phyloP scores from a whole-genome alignment of 805 yeast genomes.

The Wickerhamomyces sydowiorum region DNA sequence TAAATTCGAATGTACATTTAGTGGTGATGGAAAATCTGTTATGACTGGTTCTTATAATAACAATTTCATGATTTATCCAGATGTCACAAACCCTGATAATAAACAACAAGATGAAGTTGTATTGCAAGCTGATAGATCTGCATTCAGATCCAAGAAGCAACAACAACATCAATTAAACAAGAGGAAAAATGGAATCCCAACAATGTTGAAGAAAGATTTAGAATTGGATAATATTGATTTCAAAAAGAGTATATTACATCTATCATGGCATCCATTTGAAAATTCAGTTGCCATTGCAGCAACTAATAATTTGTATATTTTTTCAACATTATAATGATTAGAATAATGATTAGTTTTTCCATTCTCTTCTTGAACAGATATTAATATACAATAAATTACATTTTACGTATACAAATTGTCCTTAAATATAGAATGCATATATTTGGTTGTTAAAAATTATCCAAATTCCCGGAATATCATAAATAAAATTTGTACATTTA shows the following conservation, averaged over 20 bases:
- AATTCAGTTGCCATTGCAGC: conserved; percentile 98
- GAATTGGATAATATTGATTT: conserved; percentile 73
- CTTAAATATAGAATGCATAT: too few species aligned
- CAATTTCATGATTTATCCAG: conserved; percentile 94
- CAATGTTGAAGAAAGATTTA: conserved; percentile 39
- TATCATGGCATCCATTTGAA: conserved; percentile 98
- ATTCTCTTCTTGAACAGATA: neutral
- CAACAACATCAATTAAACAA: conserved; percentile 21
- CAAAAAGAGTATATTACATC: conserved; percentile 88
- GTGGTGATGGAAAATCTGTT: conserved; percentile 86
- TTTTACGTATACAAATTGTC: too few species aligned
- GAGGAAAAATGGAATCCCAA: conserved; percentile 28
- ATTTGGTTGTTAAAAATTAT: too few species aligned
- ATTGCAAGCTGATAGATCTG: conserved; percentile 96
- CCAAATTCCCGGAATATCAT: too few species aligned
- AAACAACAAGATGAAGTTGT: conserved; percentile 49
- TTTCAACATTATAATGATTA: conserved; percentile 55
- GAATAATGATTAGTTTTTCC: neutral
- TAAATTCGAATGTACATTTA: conserved; percentile 93
- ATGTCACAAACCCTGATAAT: conserved; percentile 44
- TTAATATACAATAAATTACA: too few species aligned
- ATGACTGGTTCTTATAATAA: conserved; percentile 98
- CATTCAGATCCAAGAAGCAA: conserved; percentile 76
- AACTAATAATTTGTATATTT: conserved; percentile 86
- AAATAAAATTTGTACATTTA: neutral